phyloP scores from a whole-genome alignment of 2,329 filamentous ascomycete species.

The Clarireedia monteithiana region DNA sequence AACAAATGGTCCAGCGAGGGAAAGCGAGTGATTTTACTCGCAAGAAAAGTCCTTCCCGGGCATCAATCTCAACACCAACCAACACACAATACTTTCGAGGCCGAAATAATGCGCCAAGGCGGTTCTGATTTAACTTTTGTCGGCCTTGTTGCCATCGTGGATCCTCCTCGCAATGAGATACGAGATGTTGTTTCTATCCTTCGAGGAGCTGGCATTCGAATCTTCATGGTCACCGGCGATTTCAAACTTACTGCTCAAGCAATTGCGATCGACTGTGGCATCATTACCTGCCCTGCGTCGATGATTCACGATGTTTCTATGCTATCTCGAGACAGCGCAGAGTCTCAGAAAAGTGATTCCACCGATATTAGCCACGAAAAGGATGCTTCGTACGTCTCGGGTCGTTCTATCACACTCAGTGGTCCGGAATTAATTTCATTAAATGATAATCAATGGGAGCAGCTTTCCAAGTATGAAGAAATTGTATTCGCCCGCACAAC shows the following conservation, averaged over 20 bases:
- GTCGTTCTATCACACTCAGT: conserved; percentile 48
- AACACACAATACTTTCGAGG: conserved; percentile 39
- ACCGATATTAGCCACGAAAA: conserved; percentile 1
- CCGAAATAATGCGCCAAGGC: conserved; percentile 46
- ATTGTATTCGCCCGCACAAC: conserved; percentile 70
- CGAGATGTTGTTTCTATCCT: conserved; percentile 49
- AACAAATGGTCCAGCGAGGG: conserved; percentile 60
- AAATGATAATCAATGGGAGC: conserved; percentile 60
- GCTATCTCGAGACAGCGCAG: conserved; percentile 3
- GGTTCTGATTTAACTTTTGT: conserved; percentile 40
- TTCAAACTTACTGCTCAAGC: conserved; percentile 67
- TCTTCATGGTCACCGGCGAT: conserved; percentile 74
- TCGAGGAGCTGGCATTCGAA: conserved; percentile 59
- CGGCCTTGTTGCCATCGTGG: conserved; percentile 48
- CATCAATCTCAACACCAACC: conserved; percentile 11
- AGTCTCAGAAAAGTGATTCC: conserved; percentile 2
- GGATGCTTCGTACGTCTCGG: background rate
- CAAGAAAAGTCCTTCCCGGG: conserved; percentile 39
- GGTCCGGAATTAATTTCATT: conserved; percentile 57
- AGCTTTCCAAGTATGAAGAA: conserved; percentile 55
- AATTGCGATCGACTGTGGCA: conserved; percentile 63
- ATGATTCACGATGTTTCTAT: conserved; percentile 14
- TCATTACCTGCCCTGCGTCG: conserved; percentile 41
- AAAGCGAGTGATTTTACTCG: conserved; percentile 58
- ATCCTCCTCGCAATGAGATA: conserved; percentile 50